Conservation (phyloP, 2,329 filamentous ascomycete species). For the Fusarium armeniacum region DNA sequence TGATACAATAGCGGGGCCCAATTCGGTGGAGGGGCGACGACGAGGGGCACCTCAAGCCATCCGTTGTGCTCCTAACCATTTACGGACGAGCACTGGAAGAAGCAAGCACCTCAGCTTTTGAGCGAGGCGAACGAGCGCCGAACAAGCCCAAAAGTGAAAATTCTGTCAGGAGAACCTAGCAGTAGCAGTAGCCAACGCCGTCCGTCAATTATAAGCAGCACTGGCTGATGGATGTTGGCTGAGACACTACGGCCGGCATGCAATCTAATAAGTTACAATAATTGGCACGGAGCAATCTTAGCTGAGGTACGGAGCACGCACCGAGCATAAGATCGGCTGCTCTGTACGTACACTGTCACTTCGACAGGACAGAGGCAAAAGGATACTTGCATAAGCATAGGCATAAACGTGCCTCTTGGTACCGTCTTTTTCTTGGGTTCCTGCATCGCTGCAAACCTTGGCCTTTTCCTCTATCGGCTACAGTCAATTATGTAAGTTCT, state of each 20-base stretch:
- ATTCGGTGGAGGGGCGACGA: slow-evolving; percentile 45
- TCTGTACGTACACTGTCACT: slow-evolving; percentile 32
- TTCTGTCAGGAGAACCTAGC: slow-evolving; percentile 53
- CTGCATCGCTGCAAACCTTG: slow-evolving; percentile 41
- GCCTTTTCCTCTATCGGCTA: slow-evolving; percentile 39
- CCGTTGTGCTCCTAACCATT: slow-evolving; percentile 40
- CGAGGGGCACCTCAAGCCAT: slow-evolving; percentile 36
- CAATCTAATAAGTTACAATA: slow-evolving; percentile 22
- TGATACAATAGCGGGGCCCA: slow-evolving; percentile 49
- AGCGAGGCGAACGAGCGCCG: slow-evolving; percentile 44
- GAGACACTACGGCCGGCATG: slow-evolving; percentile 41
- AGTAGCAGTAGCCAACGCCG: slow-evolving; percentile 28
- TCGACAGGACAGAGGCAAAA: slow-evolving; percentile 16
- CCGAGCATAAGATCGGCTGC: slow-evolving; percentile 2
- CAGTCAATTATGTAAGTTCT: slow-evolving; percentile 32
- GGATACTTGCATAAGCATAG: slow-evolving; percentile 31
- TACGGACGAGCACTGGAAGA: slow-evolving; percentile 41
- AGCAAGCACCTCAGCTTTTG: slow-evolving; percentile 42
- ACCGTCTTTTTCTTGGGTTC: slow-evolving; percentile 30
- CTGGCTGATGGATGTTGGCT: slow-evolving; percentile 33
- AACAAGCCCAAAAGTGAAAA: slow-evolving; percentile 48
- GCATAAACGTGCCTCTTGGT: slow-evolving; percentile 19
- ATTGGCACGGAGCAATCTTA: slow-evolving; percentile 24
- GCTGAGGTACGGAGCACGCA: slow-evolving; percentile 10
- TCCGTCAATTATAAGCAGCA: slow-evolving; percentile 45